phyloP scores from a whole-genome alignment of 2,329 filamentous ascomycete genomes.

The Diaporthe ilicicola region DNA sequence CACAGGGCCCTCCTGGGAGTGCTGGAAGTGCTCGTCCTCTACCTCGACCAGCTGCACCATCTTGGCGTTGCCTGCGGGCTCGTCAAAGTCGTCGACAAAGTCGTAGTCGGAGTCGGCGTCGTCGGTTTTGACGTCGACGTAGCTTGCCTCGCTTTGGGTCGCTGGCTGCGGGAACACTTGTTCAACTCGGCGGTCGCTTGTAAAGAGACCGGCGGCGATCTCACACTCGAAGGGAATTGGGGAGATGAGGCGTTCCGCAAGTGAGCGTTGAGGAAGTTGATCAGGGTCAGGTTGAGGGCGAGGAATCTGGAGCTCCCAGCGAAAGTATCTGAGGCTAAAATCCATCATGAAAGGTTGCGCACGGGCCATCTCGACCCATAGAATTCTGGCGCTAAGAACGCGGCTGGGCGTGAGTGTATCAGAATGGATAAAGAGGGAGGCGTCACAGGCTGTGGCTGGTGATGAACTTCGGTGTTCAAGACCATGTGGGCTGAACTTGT shows the following conservation, averaged over 20 bases:
- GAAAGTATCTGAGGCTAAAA: neutral
- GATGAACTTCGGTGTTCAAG: neutral
- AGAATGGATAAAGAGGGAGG: neutral
- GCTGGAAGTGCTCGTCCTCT: slow-evolving; percentile 92
- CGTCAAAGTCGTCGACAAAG: slow-evolving; percentile 19
- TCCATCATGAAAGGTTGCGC: neutral
- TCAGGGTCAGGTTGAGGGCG: neutral
- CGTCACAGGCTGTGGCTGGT: neutral
- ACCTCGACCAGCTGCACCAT: slow-evolving; percentile 99
- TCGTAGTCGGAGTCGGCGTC: slow-evolving; percentile 12
- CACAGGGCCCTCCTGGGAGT: slow-evolving; percentile 67
- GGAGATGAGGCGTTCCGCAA: neutral
- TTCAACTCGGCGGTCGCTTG: neutral
- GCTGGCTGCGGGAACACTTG: neutral
- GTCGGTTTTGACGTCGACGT: slow-evolving; percentile 16
- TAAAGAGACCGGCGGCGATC: neutral
- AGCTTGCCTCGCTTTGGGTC: neutral
- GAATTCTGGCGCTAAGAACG: neutral
- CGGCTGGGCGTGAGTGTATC: neutral
- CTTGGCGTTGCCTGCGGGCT: slow-evolving; percentile 46
- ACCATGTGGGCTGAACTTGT: neutral
- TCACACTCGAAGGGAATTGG: neutral
- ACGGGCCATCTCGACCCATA: neutral
- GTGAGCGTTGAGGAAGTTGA: neutral
- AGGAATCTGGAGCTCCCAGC: neutral